phyloP scores from a whole-genome alignment of 345 rosid genomes.

The Gossypium stocksii region DNA sequence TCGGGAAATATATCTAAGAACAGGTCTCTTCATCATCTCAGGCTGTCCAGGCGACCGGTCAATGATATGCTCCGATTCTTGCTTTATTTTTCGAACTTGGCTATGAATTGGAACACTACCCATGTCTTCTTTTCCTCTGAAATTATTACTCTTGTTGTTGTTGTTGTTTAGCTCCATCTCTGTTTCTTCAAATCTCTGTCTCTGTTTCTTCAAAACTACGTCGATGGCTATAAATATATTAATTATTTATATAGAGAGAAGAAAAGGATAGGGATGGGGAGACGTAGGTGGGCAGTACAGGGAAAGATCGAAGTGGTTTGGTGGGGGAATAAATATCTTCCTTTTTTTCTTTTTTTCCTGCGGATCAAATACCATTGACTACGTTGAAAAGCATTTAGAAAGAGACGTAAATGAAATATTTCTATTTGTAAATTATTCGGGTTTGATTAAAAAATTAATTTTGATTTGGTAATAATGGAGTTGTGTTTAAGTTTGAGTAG shows the following conservation, averaged over 20 bases:
- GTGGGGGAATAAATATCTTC: not conserved
- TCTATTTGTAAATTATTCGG: too few species aligned
- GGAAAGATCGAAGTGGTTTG: not conserved
- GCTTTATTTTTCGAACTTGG: constrained; percentile 39
- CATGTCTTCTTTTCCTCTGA: not conserved
- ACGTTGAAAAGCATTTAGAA: not conserved
- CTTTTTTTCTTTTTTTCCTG: not conserved
- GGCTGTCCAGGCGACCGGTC: constrained; percentile 27
- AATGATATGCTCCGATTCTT: constrained; percentile 21
- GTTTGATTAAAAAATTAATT: too few species aligned
- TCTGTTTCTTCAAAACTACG: not conserved
- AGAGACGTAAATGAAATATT: too few species aligned
- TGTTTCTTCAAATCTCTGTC: not conserved
- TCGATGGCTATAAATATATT: not conserved
- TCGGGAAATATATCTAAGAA: constrained; percentile 18
- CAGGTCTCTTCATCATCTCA: constrained; percentile 28
- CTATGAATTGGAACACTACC: constrained; percentile 27
- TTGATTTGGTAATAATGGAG: too few species aligned
- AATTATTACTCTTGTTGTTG: not conserved
- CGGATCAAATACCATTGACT: constrained; percentile 1
- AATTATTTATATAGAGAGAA: not conserved
- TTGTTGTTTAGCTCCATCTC: not conserved
- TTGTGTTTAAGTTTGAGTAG: too few species aligned
- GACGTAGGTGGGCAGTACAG: not conserved
- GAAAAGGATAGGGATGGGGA: not conserved